Conservation (phyloP, 352 stramenopile species). For the Hyaloperonospora brassicae region DNA sequence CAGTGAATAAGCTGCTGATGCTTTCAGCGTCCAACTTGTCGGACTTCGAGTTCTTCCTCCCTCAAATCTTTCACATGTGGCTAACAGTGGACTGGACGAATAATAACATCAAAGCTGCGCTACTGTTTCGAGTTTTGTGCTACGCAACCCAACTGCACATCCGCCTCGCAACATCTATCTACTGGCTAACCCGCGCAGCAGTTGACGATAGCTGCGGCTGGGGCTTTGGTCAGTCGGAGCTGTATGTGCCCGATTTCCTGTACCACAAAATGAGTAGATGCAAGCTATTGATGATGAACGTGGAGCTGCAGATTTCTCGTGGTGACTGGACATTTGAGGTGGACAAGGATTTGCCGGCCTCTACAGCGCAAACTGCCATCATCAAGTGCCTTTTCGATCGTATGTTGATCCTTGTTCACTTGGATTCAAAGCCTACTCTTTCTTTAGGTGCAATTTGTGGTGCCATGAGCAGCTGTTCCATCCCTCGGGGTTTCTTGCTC, state of each 20-base stretch:
- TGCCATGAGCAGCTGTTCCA: conserved; percentile 32
- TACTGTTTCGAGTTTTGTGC: conserved; percentile 67
- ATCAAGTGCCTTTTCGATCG: conserved; percentile 62
- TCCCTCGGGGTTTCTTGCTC: conserved; percentile 44
- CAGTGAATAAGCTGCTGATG: conserved; percentile 66
- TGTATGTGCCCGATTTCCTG: conserved; percentile 67
- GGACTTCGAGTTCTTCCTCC: conserved; percentile 83
- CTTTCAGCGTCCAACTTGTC: conserved; percentile 49
- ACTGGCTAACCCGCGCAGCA: conserved; percentile 67
- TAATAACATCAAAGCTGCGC: conserved; percentile 67
- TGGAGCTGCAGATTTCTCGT: conserved; percentile 72
- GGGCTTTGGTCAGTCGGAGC: conserved; percentile 70
- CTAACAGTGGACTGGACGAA: conserved; percentile 65
- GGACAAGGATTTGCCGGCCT: conserved; percentile 60
- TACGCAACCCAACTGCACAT: conserved; percentile 69
- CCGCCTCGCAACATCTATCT: conserved; percentile 68
- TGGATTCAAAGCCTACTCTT: conserved; percentile 23
- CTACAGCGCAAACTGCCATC: conserved; percentile 46
- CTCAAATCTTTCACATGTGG: conserved; percentile 81
- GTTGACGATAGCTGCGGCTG: conserved; percentile 76
- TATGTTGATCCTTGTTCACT: conserved; percentile 43
- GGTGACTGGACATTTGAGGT: conserved; percentile 50
- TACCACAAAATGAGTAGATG: conserved; percentile 74
- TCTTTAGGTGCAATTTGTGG: conserved; percentile 56
- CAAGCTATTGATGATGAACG: conserved; percentile 75